Base-by-base conservation (phyloP, 441 rosid species). In the Pelargonium fulgidum region DNA sequence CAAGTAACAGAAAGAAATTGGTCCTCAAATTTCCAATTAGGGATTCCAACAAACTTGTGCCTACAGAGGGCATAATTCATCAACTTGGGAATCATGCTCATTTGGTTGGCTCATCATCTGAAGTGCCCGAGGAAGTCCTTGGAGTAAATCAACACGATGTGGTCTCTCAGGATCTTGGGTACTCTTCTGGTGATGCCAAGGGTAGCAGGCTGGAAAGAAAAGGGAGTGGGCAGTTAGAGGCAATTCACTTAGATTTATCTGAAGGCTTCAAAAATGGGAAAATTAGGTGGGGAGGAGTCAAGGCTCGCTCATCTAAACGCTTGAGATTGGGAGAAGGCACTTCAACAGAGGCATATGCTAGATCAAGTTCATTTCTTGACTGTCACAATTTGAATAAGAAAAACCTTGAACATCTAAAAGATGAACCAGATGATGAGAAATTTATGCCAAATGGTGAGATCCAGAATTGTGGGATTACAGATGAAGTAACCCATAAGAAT, bases 251-350 rank as follows among this genome's bases (percentile, higher is more conserved):
- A 58, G 79, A 81, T 76, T 77, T 82, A 67, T 73, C 76, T 16
- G 78, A 80, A 67, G 86, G 85, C 68, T 80, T 66, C 78, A 83
- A 67, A 72, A 79, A 78, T 75, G 87, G 83, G 64, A 81, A 86
- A 71, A 81, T 93, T 72, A 89, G 78, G 76, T 95, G 99, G 99
- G 99, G 96, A 81, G 89, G 86, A 44, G 90, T 77, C 70, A 95
- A 76, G 86, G 87, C 87, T 48, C 97, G 99, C 63, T 82, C 92
- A 65, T 70, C 85, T 39, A 92, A 91, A 82, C 91, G 90, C 66
- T 82, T 72, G 69, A 89, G 83, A 82, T 73, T 81, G 62, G 82
- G 86, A 72, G 89, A 87, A 82, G 75, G 80, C 12, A 17, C 68
- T 65, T 73, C 85, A 68, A 78, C 70, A 19, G 84, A 79, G 73